Conservation (phyloP, 75 land plant species). For the Cunninghamia lanceolata region DNA sequence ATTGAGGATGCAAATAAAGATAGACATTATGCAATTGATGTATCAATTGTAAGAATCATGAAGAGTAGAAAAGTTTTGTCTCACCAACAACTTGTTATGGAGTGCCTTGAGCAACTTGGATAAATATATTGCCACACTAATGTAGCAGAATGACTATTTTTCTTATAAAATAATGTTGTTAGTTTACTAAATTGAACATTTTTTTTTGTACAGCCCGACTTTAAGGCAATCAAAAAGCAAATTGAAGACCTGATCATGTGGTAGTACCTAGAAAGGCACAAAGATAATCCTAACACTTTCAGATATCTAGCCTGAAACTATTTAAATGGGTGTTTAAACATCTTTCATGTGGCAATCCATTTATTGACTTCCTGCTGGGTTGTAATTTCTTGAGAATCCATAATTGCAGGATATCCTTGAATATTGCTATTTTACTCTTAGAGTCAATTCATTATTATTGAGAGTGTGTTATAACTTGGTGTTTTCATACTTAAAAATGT, state of each 20-base stretch:
- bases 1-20: constrained; percentile 96
- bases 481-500: too few relatives aligned
- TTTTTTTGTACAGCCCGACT: constrained; percentile 60
- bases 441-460: not conserved
- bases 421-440: not conserved
- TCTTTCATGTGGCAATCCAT: too few relatives aligned
- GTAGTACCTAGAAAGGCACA: too few relatives aligned
- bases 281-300: too few relatives aligned
- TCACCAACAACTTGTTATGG: constrained; percentile 82
- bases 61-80: constrained; percentile 87
- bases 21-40: constrained; percentile 92
- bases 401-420: not conserved
- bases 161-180: not conserved
- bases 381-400: too few relatives aligned
- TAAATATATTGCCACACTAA: not conserved
- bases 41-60: constrained; percentile 95
- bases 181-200: not conserved
- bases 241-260: too few relatives aligned
- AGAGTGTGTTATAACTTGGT: too few relatives aligned
- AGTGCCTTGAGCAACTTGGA: constrained; percentile 87
- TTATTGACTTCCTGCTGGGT: too few relatives aligned
- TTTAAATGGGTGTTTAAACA: too few relatives aligned
- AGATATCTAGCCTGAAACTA: too few relatives aligned
- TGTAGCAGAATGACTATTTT: not conserved
- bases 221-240: constrained; percentile 80